These are phyloP conservation scores for Monilinia aucupariae DNA, from an alignment of 2,329 filamentous ascomycete species.

Conservation along the genomic window DNA sequence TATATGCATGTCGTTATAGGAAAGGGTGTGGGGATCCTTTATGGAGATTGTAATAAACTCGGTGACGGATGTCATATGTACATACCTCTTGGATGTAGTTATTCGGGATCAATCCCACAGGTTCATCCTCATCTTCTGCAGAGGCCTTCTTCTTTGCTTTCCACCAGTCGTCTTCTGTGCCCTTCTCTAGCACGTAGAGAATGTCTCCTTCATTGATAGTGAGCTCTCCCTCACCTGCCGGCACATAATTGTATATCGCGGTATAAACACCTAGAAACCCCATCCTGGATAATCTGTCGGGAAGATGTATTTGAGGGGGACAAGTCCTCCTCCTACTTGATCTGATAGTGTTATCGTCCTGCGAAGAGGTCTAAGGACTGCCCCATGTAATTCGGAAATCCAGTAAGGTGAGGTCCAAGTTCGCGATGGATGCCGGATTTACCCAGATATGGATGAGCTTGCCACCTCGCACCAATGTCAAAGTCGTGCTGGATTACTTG, in stretches of 20 bases:
- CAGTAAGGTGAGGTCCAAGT: constrained; percentile 10
- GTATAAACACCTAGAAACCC: constrained; percentile 88
- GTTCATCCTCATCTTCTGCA: constrained; percentile 37
- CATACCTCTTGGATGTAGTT: constrained; percentile 93
- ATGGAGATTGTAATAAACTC: not conserved
- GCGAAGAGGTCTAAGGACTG: constrained; percentile 24
- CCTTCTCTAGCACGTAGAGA: constrained; percentile 74
- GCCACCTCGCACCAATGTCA: not conserved
- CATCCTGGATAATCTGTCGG: constrained; percentile 48
- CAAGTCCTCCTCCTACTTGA: constrained; percentile 20
- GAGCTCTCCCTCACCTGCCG: constrained; percentile 81
- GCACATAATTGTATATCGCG: constrained; percentile 87
- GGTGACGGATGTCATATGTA: constrained; percentile 9
- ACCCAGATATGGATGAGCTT: constrained; percentile 11
- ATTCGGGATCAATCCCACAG: constrained; percentile 60
- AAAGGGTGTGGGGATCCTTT: not conserved
- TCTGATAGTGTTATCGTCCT: constrained; percentile 26
- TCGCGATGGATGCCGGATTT: constrained; percentile 19
- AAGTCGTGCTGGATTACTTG: constrained; percentile 18
- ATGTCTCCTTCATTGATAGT: constrained; percentile 80
- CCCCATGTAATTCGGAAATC: constrained; percentile 30
- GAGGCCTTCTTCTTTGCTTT: constrained; percentile 39
- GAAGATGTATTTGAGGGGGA: constrained; percentile 16
- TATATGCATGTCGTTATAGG: not conserved
- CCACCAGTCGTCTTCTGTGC: constrained; percentile 80